These are phyloP conservation scores for Lentinus brumalis DNA, from an alignment of 768 basidiomycete species.

Conservation along the genomic window DNA sequence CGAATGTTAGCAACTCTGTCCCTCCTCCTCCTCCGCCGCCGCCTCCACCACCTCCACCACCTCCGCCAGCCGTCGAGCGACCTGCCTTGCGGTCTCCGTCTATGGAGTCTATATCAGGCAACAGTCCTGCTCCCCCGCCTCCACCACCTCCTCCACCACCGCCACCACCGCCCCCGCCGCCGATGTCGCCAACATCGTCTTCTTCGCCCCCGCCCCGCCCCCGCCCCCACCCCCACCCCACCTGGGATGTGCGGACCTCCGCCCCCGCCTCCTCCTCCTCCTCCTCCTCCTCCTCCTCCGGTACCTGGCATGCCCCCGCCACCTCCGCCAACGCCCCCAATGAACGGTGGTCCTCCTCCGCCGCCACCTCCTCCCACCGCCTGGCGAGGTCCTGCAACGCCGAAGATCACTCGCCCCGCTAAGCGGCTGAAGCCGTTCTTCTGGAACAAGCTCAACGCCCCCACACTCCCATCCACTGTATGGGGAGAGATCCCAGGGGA, in stretches of 20 bases:
- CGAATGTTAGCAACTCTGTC: background rate
- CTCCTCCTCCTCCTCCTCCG: constrained; percentile 22
- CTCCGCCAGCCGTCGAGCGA: background rate
- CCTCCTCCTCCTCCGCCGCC: constrained; percentile 3
- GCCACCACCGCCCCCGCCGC: constrained; percentile 36
- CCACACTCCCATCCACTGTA: constrained; percentile 52
- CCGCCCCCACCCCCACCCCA: constrained; percentile 40
- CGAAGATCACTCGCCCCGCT: constrained; percentile 42
- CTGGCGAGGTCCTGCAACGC: constrained; percentile 4
- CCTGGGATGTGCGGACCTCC: constrained; percentile 22
- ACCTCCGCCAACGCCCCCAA: constrained; percentile 40
- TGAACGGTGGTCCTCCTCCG: constrained; percentile 30
- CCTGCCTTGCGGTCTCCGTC: background rate
- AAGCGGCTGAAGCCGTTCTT: constrained; percentile 84
- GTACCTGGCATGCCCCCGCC: constrained; percentile 22
- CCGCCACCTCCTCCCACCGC: constrained; percentile 44
- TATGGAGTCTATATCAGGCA: background rate
- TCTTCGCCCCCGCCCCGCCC: constrained; percentile 17
- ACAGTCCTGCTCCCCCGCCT: constrained; percentile 23
- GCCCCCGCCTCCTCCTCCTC: constrained; percentile 23
- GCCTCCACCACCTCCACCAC: constrained; percentile 4
- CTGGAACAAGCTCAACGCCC: constrained; percentile 77
- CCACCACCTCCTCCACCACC: constrained; percentile 34
- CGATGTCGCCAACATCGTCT: constrained; percentile 26
- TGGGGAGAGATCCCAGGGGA: constrained; percentile 62